These are phyloP conservation scores for Globisporangium paddicum DNA, from an alignment of 352 stramenopile species.

Conservation along the genomic window DNA sequence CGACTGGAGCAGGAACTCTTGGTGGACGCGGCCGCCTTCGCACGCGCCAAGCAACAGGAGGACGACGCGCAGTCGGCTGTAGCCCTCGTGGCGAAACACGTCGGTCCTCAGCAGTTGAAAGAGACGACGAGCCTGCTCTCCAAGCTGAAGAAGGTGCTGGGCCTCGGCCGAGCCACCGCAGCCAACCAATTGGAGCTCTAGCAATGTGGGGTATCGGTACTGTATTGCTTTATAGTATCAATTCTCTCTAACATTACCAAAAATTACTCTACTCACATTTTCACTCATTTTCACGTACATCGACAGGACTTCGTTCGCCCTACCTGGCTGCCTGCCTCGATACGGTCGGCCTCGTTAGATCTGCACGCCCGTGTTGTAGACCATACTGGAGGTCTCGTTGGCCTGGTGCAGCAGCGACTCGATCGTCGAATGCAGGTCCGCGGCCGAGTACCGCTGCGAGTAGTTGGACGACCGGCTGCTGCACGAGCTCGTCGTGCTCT, in stretches of 20 bases:
- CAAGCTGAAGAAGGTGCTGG: slow-evolving; percentile 2
- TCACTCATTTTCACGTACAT: no score
- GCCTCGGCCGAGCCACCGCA: background rate
- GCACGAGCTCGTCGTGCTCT: slow-evolving; percentile 42
- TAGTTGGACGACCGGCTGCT: slow-evolving; percentile 35
- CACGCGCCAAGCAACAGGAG: slow-evolving; percentile 24
- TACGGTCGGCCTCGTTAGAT: background rate
- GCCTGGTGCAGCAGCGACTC: slow-evolving; percentile 66
- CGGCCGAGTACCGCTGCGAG: slow-evolving; percentile 42
- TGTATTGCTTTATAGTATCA: background rate
- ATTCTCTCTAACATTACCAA: background rate
- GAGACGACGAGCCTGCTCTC: background rate
- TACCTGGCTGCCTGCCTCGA: no score
- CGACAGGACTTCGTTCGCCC: background rate
- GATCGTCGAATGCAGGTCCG: slow-evolving; percentile 66
- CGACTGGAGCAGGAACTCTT: slow-evolving; percentile 28
- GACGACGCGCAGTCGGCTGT: slow-evolving; percentile 21
- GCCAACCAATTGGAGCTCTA: background rate
- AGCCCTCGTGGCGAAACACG: background rate
- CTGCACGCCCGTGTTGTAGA: slow-evolving; percentile 20
- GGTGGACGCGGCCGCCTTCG: slow-evolving; percentile 22
- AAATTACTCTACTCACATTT: background rate
- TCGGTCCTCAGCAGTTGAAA: background rate
- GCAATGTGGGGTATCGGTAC: no score
- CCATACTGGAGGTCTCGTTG: slow-evolving; percentile 59